These are phyloP conservation scores for Phytophthora pini DNA, from an alignment of 352 stramenopile species.

Conservation along the genomic window DNA sequence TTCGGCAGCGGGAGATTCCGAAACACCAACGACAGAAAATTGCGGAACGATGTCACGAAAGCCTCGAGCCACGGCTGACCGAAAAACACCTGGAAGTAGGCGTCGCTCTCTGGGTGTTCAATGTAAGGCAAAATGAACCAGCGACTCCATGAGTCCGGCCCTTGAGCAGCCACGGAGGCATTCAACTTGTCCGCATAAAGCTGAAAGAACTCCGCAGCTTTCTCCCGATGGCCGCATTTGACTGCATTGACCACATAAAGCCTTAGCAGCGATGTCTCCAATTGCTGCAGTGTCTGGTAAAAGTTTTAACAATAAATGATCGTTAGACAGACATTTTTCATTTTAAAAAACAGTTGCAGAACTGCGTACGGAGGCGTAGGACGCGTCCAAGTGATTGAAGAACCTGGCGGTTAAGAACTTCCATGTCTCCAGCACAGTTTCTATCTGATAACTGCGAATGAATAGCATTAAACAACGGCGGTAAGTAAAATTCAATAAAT, in stretches of 20 bases:
- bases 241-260: conserved; percentile 83
- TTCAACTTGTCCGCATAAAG: conserved; percentile 71
- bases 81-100: conserved; percentile 85
- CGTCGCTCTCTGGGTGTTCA: conserved; percentile 68
- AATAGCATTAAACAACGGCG: conserved; percentile 11
- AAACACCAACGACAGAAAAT: conserved; percentile 84
- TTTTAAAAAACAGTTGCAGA: background rate
- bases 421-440: conserved; percentile 82
- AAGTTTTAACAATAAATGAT: conserved; percentile 4
- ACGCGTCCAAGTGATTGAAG: conserved; percentile 80
- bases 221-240: conserved; percentile 72
- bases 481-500: conserved; percentile 14
- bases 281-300: conserved; percentile 63
- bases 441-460: conserved; percentile 68
- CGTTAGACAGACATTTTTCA: conserved; percentile 1
- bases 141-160: conserved; percentile 66
- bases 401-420: conserved; percentile 82
- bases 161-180: conserved; percentile 37
- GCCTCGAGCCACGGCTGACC: conserved; percentile 72
- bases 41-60: conserved; percentile 78
- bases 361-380: conserved; percentile 58
- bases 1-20: conserved; percentile 75
- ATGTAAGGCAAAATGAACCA: conserved; percentile 89
- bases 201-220: conserved; percentile 81
- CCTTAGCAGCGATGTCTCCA: conserved; percentile 72